Base-by-base conservation (phyloP, 164 flowering plant species). In the Houttuynia cordata region DNA sequence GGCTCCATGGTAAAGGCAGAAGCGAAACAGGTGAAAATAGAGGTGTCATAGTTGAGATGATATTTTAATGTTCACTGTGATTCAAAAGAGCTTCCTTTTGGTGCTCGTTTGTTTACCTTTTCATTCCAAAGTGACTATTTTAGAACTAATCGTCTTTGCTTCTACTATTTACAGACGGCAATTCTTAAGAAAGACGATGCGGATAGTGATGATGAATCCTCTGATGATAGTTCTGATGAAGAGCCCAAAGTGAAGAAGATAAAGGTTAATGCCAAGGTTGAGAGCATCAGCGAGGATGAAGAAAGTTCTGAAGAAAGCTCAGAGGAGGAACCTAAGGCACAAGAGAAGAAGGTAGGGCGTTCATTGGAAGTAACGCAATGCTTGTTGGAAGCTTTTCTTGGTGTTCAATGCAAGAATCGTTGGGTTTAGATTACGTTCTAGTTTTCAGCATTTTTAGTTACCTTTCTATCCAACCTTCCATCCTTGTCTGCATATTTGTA, bases 161-260 rank as follows among this genome's bases (percentile, higher is more conserved):
- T 23, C 24, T 24, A 14, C 2, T 45, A 45, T 45, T 10, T 20
- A 4, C 7, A 20, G 22, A 53, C 19, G 22, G 25, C 42, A 58
- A 45, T 8, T 56, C n/a, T 39, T 42, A 24, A 67, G 59, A 23
- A 70, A 67, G 74, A 71, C 67, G 41, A 20, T 1, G 25, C 54
- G 21, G 55, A 23, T 50, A 57, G 19, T 54, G 57, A 54, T 21
- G 57, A 54, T 7, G 57, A 54, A 19, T 23, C 50, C 47, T 62
- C 64, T 24, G 64, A 53, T 58, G 62, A 23, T 18, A 56, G 57
- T 51, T 61, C 58, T 23, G 60, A 58, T 50, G 61, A 64, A 49
- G 62, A 57, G 37, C 56, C 59, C 42, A 10, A 18, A 17, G 54
- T 39, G 25, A 62, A 62, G 34, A 57, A 52, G 57, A 53, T 51